Conservation (phyloP, 306 rosid species). For the Castanea sativa region DNA sequence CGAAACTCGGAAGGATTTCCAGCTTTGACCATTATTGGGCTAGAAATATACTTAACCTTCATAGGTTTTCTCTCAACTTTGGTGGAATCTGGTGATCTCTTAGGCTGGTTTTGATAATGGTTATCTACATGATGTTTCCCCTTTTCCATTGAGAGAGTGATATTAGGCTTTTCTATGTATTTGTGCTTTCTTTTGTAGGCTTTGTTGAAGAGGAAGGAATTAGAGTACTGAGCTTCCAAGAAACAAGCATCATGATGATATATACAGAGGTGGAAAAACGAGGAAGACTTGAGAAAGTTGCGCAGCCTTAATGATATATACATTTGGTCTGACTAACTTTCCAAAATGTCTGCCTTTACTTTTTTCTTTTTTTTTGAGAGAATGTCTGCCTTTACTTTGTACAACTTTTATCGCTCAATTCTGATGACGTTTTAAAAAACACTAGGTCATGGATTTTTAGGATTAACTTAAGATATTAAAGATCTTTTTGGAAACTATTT, state of each 20-base stretch:
- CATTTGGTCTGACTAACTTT: no score
- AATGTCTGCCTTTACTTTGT: no score
- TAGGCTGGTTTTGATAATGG: neutral
- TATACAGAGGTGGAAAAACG: neutral
- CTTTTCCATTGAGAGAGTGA: neutral
- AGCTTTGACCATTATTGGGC: neutral
- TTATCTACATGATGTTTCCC: neutral
- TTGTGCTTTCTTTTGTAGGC: neutral
- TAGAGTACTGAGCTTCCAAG: neutral
- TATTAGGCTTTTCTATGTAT: neutral
- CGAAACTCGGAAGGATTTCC: neutral
- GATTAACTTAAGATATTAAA: no score
- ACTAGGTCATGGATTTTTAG: no score
- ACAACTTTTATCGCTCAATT: no score
- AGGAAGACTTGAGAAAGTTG: neutral
- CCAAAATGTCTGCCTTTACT: no score
- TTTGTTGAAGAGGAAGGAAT: neutral
- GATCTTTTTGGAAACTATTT: no score
- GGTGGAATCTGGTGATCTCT: neutral
- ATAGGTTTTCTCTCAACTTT: neutral
- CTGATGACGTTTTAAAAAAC: no score
- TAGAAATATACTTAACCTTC: neutral
- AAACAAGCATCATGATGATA: neutral
- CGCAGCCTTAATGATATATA: no score
- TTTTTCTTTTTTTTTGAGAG: no score